A percentile compares a stretch with the other conserved stretches of the same genome.
phyloP scores from a whole-genome alignment of 140 eudicot genomes.

The Ambrosia hybrid region DNA sequence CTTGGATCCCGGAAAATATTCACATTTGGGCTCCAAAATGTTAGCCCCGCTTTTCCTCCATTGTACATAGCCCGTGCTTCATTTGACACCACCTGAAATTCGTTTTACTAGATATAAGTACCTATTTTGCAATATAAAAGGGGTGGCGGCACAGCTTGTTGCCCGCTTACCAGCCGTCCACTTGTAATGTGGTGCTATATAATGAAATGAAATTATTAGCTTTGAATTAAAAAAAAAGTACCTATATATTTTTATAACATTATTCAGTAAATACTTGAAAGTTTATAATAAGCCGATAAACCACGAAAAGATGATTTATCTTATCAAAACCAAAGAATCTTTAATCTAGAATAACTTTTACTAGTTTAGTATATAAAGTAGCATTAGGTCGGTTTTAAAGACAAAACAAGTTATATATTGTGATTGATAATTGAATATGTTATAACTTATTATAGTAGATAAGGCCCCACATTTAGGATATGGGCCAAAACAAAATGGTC shows the following conservation, averaged over 20 bases:
- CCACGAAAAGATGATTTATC: too few relatives aligned
- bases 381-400: conserved; percentile 18
- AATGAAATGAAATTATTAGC: too few relatives aligned
- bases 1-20: conserved; percentile 92
- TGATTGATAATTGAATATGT: conserved; percentile 11
- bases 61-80: conserved; percentile 99
- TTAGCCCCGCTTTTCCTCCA: conserved; percentile 85
- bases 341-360: neutral
- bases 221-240: too few relatives aligned
- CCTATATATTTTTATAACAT: too few relatives aligned
- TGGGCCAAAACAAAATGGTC: conserved; percentile 30
- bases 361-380: neutral
- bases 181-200: too few relatives aligned
- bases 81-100: conserved; percentile 69
- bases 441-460: conserved; percentile 24
- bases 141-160: too few relatives aligned
- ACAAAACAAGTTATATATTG: neutral
- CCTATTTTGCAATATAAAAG: neutral
- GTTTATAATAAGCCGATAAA: too few relatives aligned
- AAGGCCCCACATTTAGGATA: conserved; percentile 34
- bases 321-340: too few relatives aligned
- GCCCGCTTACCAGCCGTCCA: too few relatives aligned
- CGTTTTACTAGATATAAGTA: neutral
- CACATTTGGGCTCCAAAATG: conserved; percentile 97
- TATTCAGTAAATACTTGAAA: too few relatives aligned